These are phyloP conservation scores for Anacardium occidentale DNA, from an alignment of 345 rosid species.

Conservation along the genomic window DNA sequence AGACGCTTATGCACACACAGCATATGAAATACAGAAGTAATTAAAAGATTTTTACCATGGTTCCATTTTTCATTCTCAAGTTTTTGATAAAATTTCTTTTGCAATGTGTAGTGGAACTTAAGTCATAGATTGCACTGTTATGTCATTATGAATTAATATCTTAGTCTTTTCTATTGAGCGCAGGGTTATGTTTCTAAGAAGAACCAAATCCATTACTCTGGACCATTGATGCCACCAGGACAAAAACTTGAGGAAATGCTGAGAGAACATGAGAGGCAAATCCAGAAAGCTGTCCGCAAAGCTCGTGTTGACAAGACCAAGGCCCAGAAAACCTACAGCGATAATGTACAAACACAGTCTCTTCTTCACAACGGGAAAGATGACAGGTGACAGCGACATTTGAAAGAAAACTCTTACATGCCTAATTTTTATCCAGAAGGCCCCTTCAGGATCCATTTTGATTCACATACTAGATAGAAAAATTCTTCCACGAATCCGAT, in stretches of 20 bases:
- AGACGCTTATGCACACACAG: background rate
- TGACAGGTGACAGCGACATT: conserved; percentile 43
- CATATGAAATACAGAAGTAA: background rate
- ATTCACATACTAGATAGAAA: background rate
- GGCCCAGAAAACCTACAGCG: conserved; percentile 22
- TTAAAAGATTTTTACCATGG: no score
- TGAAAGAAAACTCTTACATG: conserved; percentile 6
- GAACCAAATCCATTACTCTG: conserved; percentile 59
- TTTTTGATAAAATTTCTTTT: background rate
- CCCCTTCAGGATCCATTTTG: conserved; percentile 5
- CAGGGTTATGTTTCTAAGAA: conserved; percentile 43
- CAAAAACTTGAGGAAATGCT: conserved; percentile 88
- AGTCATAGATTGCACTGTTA: background rate
- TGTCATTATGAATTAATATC: conserved; percentile 6
- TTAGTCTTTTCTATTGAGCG: conserved; percentile 20
- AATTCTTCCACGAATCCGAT: conserved; percentile 6
- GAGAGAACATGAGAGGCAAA: conserved; percentile 78
- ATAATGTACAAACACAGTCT: conserved; percentile 34
- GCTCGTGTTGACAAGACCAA: conserved; percentile 62
- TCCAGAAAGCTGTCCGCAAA: conserved; percentile 76
- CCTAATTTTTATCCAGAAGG: conserved; percentile 1
- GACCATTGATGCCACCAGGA: conserved; percentile 61
- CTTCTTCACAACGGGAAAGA: conserved; percentile 31
- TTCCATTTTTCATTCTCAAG: no score
- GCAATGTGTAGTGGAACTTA: background rate